Evolutionary conservation across 371 early-diverging fungal species (phyloP).

Genomic region (Apophysomyces trapeziformis): DNA sequence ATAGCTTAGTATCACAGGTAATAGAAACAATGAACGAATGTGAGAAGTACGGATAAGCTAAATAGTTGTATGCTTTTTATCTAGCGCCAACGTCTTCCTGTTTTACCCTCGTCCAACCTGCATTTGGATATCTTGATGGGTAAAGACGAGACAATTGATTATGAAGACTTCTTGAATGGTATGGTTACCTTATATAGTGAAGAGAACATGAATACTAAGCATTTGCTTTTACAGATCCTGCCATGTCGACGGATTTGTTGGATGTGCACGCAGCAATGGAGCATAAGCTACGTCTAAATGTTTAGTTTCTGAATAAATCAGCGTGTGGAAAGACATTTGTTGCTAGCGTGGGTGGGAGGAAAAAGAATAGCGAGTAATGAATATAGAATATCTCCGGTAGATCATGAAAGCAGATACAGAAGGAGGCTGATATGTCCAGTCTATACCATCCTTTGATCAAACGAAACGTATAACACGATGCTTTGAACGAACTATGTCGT

Average conservation of each 20-base stretch:
- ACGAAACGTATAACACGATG: too few relatives aligned
- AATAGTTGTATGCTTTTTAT: not conserved
- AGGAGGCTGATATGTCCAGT: too few relatives aligned
- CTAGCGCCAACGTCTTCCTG: slow-evolving; percentile 61
- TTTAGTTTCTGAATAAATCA: slow-evolving; percentile 21
- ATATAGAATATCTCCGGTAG: too few relatives aligned
- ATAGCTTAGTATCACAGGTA: slow-evolving; percentile 73
- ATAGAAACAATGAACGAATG: not conserved
- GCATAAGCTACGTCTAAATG: slow-evolving; percentile 50
- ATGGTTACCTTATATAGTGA: slow-evolving; percentile 18
- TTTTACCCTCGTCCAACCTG: slow-evolving; percentile 75
- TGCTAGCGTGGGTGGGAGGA: not conserved
- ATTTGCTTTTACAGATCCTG: slow-evolving; percentile 49
- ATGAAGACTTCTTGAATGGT: slow-evolving; percentile 90
- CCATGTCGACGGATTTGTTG: slow-evolving; percentile 62
- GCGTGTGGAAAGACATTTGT: not conserved
- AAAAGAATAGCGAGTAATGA: too few relatives aligned
- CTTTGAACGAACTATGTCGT: too few relatives aligned
- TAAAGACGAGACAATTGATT: slow-evolving; percentile 85
- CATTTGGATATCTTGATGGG: slow-evolving; percentile 88
- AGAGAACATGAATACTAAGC: not conserved
- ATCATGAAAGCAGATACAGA: too few relatives aligned
- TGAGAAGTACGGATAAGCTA: not conserved
- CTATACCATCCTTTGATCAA: too few relatives aligned
- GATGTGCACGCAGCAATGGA: slow-evolving; percentile 75